Conservation (phyloP, 2,329 filamentous ascomycete genomes). For the Pezicula carpinea region DNA sequence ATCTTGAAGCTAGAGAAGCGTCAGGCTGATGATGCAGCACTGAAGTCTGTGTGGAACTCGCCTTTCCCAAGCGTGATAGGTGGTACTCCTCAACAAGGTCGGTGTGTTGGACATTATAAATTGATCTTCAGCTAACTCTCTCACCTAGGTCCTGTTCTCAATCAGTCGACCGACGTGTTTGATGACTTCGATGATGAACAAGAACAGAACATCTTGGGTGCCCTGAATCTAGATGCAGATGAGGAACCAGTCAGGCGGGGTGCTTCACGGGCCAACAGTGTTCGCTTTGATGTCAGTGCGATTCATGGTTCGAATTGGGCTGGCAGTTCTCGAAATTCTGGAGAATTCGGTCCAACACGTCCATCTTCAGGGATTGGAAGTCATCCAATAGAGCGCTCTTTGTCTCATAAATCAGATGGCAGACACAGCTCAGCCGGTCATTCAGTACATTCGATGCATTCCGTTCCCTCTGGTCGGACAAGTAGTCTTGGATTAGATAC, state of each 20-base stretch:
- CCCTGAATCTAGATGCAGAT: slow-evolving; percentile 79
- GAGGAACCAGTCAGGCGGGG: slow-evolving; percentile 82
- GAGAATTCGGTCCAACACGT: slow-evolving; percentile 73
- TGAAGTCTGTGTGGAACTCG: slow-evolving; percentile 88
- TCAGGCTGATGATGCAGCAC: slow-evolving; percentile 60
- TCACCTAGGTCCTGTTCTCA: slow-evolving; percentile 66
- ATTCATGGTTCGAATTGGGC: slow-evolving; percentile 84
- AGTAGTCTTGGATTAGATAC: slow-evolving; percentile 86
- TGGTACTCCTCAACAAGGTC: slow-evolving; percentile 84
- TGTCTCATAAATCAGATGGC: slow-evolving; percentile 94
- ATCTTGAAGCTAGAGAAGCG: slow-evolving; percentile 59
- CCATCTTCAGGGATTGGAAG: slow-evolving; percentile 76
- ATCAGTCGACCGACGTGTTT: slow-evolving; percentile 79
- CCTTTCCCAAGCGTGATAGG: slow-evolving; percentile 84
- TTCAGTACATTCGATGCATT: slow-evolving; percentile 66
- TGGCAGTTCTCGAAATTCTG: slow-evolving; percentile 75
- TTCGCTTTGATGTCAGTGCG: slow-evolving; percentile 94
- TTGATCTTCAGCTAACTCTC: slow-evolving; percentile 7
- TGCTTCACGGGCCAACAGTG: slow-evolving; percentile 91
- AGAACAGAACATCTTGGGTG: slow-evolving; percentile 71
- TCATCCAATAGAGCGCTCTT: slow-evolving; percentile 77
- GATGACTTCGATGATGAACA: slow-evolving; percentile 84
- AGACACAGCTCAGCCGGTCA: slow-evolving; percentile 90
- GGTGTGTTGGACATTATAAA: slow-evolving; percentile 24
- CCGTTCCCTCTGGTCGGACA: slow-evolving; percentile 71